Conservation (phyloP, 164 flowering plant genomes). For the Vitis cinerea region DNA sequence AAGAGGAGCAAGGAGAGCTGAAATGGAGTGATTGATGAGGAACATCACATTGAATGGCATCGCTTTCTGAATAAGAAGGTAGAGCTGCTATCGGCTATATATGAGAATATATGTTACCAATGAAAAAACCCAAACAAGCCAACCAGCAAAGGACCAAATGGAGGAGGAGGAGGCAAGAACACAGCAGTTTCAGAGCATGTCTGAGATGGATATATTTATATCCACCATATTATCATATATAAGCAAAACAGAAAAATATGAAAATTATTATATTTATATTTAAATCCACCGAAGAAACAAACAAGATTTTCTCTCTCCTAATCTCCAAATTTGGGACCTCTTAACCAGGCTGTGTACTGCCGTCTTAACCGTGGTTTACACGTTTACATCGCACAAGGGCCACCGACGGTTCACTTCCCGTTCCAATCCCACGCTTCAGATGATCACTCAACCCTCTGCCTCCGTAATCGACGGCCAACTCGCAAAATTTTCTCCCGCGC, state of each 20-base stretch:
- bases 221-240: too few species aligned
- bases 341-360: neutral
- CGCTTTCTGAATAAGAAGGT: too few species aligned
- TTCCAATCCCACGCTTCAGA: too few species aligned
- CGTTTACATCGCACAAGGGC: neutral
- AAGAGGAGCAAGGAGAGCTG: too few species aligned
- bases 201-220: slow-evolving; percentile 8
- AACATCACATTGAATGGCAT: too few species aligned
- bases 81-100: too few species aligned
- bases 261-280: slow-evolving; percentile 6
- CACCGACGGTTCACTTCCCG: slow-evolving; percentile 11
- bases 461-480: slow-evolving; percentile 29
- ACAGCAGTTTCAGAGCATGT: slow-evolving; percentile 45
- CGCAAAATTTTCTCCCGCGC: slow-evolving; percentile 13
- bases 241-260: too few species aligned
- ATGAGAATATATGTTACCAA: neutral
- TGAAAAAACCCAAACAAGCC: slow-evolving; percentile 1
- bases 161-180: slow-evolving; percentile 20
- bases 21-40: too few species aligned
- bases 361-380: slow-evolving; percentile 7
- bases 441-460: too few species aligned
- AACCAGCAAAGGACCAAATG: neutral
- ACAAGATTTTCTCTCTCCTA: slow-evolving; percentile 2
- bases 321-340: too few species aligned
- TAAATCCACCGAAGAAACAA: slow-evolving; percentile 10